phyloP scores from a whole-genome alignment of 129 eudicot genomes.

The Lactuca sativa region DNA sequence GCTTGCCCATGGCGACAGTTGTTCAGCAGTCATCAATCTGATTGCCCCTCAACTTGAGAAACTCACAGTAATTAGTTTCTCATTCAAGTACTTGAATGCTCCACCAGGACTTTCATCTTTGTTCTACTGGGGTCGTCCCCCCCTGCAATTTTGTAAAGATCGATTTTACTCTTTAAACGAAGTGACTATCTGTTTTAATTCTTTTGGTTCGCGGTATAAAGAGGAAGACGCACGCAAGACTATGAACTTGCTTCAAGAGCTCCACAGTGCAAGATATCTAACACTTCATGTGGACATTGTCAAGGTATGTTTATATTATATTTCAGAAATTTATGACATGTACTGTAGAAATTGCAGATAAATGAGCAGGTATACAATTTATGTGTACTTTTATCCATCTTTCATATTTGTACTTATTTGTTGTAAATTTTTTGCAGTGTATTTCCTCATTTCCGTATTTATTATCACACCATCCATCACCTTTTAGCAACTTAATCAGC shows the following conservation, averaged over 20 bases:
- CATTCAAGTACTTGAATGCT: background rate
- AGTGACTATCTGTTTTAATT: background rate
- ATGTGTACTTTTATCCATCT: background rate
- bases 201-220: background rate
- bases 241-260: conserved; percentile 19
- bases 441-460: background rate
- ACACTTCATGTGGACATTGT: conserved; percentile 17
- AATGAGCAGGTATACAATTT: no score
- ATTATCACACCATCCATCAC: background rate
- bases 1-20: background rate
- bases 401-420: background rate
- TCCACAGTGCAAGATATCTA: conserved; percentile 19
- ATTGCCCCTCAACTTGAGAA: conserved; percentile 25
- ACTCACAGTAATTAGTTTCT: conserved; percentile 9
- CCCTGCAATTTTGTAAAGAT: background rate
- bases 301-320: conserved; percentile 15
- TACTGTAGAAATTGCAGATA: no score
- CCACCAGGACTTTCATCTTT: conserved; percentile 18
- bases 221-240: conserved; percentile 3
- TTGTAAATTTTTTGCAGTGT: background rate
- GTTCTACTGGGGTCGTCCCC: background rate
- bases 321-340: background rate
- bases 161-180: conserved; percentile 14
- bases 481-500: background rate
- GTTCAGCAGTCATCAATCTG: background rate